Base-by-base conservation (phyloP, 2,329 filamentous ascomycete species). In the Cordyceps sp. region DNA sequence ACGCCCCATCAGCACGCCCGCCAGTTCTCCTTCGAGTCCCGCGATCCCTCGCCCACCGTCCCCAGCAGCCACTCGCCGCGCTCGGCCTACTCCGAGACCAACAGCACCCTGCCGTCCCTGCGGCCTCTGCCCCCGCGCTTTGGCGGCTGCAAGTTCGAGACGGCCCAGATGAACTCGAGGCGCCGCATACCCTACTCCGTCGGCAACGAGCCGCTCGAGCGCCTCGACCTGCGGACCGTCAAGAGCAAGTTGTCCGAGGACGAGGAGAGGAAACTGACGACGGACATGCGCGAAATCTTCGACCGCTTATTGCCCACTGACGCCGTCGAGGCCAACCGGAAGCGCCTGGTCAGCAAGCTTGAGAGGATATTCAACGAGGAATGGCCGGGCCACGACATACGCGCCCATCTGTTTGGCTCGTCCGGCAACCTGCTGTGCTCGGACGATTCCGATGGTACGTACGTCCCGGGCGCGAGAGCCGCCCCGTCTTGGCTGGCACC, bases 361-460 rank as follows among this genome's bases (percentile, higher is more conserved):
- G 81, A 93, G 55, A 77, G 69, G 42, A 72, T 96, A 26, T 74
- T 98, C 50, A 90, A 92, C 46, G 70, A 81, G 7, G 75, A 92
- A 49, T 98, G 88, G 83, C 90, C 90, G 1, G 84, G 81, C 1
- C 78, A 84, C 46, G 70, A 92, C 38, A 94, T 94, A 47, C 76
- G 72, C 42, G 90, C 94, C 23, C 78, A 90, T 52, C 73, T 96
- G 13, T 98, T 98, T 66, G 90, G 90, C n/a, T 96, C 90, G 5
- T 96, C 90, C 5, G 90, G 90, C 30, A 98, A 98, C 54, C 61
- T 90, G 52, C 62, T 98, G 35, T 94, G 85, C 55, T 93, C 88
- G 22, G 86, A 84, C 54, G 85, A 94, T 49, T 98, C 90, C 32
- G 90, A 98, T 61, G 83, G 85, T 93, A 62, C 45, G 75, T 62